Base-by-base conservation (phyloP, 73 alveolate genomes). In the Tetrahymena elliotti region DNA sequence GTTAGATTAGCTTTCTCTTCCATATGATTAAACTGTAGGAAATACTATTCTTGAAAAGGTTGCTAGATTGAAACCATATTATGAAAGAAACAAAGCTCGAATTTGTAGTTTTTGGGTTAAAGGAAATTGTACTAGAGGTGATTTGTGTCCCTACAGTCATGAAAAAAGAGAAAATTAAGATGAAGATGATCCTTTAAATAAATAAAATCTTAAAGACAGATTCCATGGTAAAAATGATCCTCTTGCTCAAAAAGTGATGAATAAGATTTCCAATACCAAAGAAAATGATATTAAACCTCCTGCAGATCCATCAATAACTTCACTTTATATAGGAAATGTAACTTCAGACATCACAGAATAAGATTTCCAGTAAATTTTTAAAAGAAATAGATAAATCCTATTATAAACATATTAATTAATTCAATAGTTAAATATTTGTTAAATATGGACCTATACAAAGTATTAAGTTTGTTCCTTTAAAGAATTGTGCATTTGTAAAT, bases 41-140 rank as follows among this genome's bases (percentile, higher is more conserved):
- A 94, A 94, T 38, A 94, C 96, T 20, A 94, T 94, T 84, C 93
- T 94, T 38, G 95, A 52, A 94, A 94, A 94, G 34, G 96, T 94
- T 16, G 88, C 88, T 22, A 68, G 88, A 68, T 68, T 68, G 88
- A 68, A 94, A 88, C 92, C 82, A 88, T 39, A 31, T 83, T 84
- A 47, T 94, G 83, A 84, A 94, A 84, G 96, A 94, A 52, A 94
- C 68, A 84, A 40, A 94, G 93, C 53, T 20, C 4, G 96, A 94
- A 88, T 54, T 54, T 24, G 96, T 84, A 83, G 93, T 84, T 94
- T 41, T 40, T 53, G 95, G 93, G 33, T 39, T 31, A 38, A 53
- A 33, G 39, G 93, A 88, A 52, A 83, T 83, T 34, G 68, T 94
- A 68, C 88, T 27, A 68, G 88, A 68, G 88, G 88, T 24, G 88